Evolutionary conservation across 2,329 filamentous ascomycete species (phyloP), one percentile per base, ranked within the genome.

Genomic region (Phaeophleospora eucalypticola): DNA sequence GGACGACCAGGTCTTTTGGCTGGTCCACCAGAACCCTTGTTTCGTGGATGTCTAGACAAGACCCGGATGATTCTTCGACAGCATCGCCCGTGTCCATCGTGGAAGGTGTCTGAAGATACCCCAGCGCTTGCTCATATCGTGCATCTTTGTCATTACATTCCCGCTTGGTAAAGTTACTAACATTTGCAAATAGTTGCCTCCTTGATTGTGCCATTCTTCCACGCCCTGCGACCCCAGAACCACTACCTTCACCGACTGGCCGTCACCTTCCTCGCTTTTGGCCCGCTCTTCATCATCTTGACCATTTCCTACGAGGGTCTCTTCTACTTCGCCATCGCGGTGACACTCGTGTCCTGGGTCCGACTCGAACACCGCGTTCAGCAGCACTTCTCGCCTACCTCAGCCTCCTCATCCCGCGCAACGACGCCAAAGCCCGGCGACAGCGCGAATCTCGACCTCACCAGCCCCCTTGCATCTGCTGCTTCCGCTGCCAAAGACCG

Each of bases 241-340:
- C 84, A 96, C 69, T 96, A 97, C 67, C 80, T 97, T 57, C 90
- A 97, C 66, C 84, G 90, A 18, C 75, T 98, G 3, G 78, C 90
- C 56, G 81, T 95, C 58, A 83, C 96, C 44, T 98, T 97, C 71
- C 76, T 98, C 40, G 87, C 90, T 4, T 97, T 94, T 65, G 86
- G 91, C 0, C 93, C 93, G 0, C 86, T 86, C 1, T 98, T 97
- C 68, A 86, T 98, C 63, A 91, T 98, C 61, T 80, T 98, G 41
- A 95, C 90, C 6, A 96, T 97, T 58, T 96, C 91, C 0, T 98
- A 95, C 70, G 93, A 98, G 68, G 91, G 91, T 0, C 77, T 98
- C 2, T 98, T 98, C 68, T 98, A 97, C 68, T 81, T 96, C 49
- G 82, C 85, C 9, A 98, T 96, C 68, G 89, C 84, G 62, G 73